These are phyloP conservation scores for Mimosa bimucronata DNA, from an alignment of 306 rosid species.

Conservation along the genomic window DNA sequence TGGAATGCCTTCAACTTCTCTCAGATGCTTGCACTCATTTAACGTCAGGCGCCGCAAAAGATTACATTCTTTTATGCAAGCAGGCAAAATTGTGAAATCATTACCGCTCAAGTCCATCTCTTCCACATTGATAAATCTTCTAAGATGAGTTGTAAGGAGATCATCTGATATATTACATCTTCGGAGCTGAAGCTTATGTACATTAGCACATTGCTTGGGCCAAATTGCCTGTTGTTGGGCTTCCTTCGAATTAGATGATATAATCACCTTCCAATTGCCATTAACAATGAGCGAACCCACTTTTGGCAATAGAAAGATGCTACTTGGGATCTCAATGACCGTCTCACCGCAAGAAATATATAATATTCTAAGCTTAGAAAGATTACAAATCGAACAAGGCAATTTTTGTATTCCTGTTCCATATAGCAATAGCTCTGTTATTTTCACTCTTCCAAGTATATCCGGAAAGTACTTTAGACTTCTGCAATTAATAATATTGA, in stretches of 20 bases:
- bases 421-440: accelerated
- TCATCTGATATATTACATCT: not conserved
- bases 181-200: accelerated
- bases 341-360: accelerated
- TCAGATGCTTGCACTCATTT: no score
- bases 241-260: not conserved
- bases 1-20: no score
- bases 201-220: not conserved
- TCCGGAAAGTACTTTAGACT: not conserved
- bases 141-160: no score
- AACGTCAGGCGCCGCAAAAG: no score
- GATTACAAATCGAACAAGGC: not conserved
- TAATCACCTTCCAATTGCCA: not conserved
- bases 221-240: not conserved
- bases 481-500: not conserved
- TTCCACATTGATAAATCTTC: no score
- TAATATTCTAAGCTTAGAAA: not conserved
- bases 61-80: no score
- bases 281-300: accelerated
- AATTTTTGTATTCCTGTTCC: no score
- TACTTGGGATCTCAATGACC: not conserved
- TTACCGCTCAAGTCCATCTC: no score
- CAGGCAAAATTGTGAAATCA: no score
- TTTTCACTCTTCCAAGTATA: not conserved
- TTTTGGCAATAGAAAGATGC: not conserved